A percentile compares a stretch with the other conserved stretches of the same genome.
phyloP scores from a whole-genome alignment of 2,329 filamentous ascomycete genomes.

The Parastagonospora nodorum region DNA sequence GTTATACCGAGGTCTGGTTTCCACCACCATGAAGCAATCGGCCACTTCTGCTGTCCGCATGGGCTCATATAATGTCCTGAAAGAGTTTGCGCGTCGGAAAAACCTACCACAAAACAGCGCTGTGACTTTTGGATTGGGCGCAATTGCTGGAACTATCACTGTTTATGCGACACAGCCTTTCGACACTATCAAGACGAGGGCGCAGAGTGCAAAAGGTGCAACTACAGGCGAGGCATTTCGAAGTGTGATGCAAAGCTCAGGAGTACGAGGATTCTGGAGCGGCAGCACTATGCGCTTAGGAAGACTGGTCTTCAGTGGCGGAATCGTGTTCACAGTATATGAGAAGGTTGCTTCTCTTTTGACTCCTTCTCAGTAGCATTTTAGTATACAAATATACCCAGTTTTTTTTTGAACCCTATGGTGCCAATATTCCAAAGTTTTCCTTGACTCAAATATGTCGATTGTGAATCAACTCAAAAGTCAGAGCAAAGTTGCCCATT shows the following conservation, averaged over 20 bases:
- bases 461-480: no score
- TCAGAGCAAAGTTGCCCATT: no score
- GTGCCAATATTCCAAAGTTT: no score
- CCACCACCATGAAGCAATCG: constrained; percentile 56
- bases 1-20: constrained; percentile 53
- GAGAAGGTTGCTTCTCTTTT: constrained; percentile 31
- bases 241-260: constrained; percentile 25
- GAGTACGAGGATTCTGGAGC: constrained; percentile 35
- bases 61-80: constrained; percentile 57
- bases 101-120: constrained; percentile 27
- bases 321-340: constrained; percentile 40
- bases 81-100: constrained; percentile 35
- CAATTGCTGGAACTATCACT: constrained; percentile 38
- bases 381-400: background rate
- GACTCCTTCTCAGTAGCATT: constrained; percentile 3
- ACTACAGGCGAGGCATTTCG: constrained; percentile 29
- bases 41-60: constrained; percentile 55
- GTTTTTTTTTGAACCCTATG: no score
- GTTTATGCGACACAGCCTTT: constrained; percentile 52
- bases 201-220: constrained; percentile 40
- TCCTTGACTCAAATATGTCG: no score
- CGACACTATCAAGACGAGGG: constrained; percentile 50
- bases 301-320: constrained; percentile 35
- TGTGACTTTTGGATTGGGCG: constrained; percentile 33
- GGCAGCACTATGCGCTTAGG: constrained; percentile 37